Conservation (phyloP, 257 asterid species). For the Cynanchum wilfordii region DNA sequence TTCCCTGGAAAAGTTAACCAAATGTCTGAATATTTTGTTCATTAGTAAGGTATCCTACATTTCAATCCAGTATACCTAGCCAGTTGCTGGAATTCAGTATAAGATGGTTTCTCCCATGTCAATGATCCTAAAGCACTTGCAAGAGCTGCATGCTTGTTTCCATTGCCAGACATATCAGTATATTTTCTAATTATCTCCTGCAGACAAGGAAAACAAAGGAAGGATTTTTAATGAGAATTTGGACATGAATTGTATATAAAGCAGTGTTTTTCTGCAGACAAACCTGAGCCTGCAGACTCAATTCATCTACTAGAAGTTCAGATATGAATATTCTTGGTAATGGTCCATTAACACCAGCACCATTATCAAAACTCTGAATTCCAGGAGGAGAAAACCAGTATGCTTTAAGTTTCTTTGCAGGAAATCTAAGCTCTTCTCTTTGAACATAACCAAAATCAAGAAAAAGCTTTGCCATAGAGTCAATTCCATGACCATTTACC, state of each 20-base stretch:
- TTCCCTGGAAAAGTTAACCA: conserved; percentile 45
- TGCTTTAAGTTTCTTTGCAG: conserved; percentile 89
- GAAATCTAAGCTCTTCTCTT: conserved; percentile 87
- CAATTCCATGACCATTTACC: conserved; percentile 87
- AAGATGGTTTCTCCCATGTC: conserved; percentile 86
- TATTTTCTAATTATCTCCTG: conserved; percentile 73
- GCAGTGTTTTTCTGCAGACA: not conserved
- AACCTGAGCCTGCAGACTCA: conserved; percentile 85
- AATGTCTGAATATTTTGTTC: no score
- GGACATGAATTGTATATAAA: not conserved
- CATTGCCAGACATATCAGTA: conserved; percentile 54
- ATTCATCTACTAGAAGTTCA: conserved; percentile 87
- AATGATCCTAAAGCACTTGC: conserved; percentile 85
- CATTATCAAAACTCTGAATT: conserved; percentile 25
- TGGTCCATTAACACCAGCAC: conserved; percentile 65
- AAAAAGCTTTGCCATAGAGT: conserved; percentile 70
- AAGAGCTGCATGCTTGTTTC: conserved; percentile 59
- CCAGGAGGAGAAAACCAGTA: conserved; percentile 86
- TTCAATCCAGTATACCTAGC: conserved; percentile 25
- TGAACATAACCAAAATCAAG: conserved; percentile 73
- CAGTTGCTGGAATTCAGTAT: conserved; percentile 65
- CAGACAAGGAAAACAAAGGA: conserved; percentile 21
- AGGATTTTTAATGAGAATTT: not conserved
- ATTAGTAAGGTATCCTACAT: not conserved
- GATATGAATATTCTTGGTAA: conserved; percentile 93